phyloP scores from a whole-genome alignment of 768 basidiomycete species.

The Kwoniella mangroviensis region DNA sequence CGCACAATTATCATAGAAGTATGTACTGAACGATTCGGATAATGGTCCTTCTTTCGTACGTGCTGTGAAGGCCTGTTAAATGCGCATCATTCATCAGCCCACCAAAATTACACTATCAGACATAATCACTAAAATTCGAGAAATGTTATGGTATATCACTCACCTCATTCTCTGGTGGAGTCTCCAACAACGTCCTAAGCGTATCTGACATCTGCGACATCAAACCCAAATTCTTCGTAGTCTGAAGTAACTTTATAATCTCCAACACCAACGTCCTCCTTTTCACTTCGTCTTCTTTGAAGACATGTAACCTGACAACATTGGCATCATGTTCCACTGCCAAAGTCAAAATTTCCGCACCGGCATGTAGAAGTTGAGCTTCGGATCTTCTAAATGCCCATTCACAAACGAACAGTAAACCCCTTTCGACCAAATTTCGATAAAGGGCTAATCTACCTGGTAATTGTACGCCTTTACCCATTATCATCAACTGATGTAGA shows the following conservation, averaged over 20 bases:
- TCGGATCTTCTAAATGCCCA: slow-evolving; percentile 79
- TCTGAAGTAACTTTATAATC: slow-evolving; percentile 76
- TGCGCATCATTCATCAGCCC: not conserved
- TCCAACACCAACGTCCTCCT: slow-evolving; percentile 71
- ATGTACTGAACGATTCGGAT: slow-evolving; percentile 86
- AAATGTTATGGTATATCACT: slow-evolving; percentile 3
- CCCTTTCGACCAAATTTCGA: slow-evolving; percentile 82
- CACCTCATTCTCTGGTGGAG: slow-evolving; percentile 58
- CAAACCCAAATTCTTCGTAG: slow-evolving; percentile 79
- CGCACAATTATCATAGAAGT: slow-evolving; percentile 79
- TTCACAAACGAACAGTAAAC: slow-evolving; percentile 86
- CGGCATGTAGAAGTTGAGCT: slow-evolving; percentile 73
- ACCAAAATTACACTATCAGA: too few relatives aligned
- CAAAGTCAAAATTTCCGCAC: slow-evolving; percentile 80
- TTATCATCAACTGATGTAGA: slow-evolving; percentile 86
- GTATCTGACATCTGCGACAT: slow-evolving; percentile 91
- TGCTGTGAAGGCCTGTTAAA: slow-evolving; percentile 30
- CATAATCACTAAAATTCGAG: too few relatives aligned
- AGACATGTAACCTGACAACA: slow-evolving; percentile 79
- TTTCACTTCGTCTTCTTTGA: slow-evolving; percentile 70
- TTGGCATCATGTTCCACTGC: slow-evolving; percentile 88
- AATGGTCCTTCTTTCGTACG: slow-evolving; percentile 70
- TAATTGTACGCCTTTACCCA: slow-evolving; percentile 96
- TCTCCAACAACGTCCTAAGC: slow-evolving; percentile 78
- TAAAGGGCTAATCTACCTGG: slow-evolving; percentile 83